These are phyloP conservation scores for Penicillium verrucosum DNA, from an alignment of 2,329 filamentous ascomycete genomes.

Conservation along the genomic window DNA sequence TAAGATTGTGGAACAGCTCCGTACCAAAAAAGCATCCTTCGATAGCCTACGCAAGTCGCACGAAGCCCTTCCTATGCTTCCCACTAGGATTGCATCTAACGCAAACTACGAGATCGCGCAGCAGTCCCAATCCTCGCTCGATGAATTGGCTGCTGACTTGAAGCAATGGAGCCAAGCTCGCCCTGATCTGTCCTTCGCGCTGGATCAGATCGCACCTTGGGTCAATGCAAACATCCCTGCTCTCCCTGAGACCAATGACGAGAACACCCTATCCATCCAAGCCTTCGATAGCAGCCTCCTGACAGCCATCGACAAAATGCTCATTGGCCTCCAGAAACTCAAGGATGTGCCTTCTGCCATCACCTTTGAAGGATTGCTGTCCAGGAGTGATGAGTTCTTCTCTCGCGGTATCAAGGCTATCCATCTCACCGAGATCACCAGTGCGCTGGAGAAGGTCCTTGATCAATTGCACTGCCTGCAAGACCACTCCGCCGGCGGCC, in stretches of 20 bases:
- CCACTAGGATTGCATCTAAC: constrained; percentile 46
- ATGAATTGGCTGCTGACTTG: constrained; percentile 42
- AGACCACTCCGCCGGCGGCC: constrained; percentile 40
- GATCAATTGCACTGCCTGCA: constrained; percentile 46
- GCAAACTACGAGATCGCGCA: constrained; percentile 29
- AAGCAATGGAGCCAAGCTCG: constrained; percentile 44
- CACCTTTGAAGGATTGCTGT: constrained; percentile 63
- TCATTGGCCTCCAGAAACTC: constrained; percentile 73
- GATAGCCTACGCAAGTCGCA: constrained; percentile 44
- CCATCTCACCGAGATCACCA: constrained; percentile 56
- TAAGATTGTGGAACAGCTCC: constrained; percentile 46
- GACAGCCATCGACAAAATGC: constrained; percentile 67
- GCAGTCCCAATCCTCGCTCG: constrained; percentile 29
- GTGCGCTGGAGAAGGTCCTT: constrained; percentile 45
- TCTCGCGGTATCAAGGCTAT: constrained; percentile 57
- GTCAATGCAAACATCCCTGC: constrained; percentile 38
- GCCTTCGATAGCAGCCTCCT: constrained; percentile 59
- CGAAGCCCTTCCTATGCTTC: constrained; percentile 48
- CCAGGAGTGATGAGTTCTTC: constrained; percentile 54
- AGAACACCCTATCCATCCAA: constrained; percentile 32
- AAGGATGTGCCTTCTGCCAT: constrained; percentile 55
- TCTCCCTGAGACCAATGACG: constrained; percentile 11
- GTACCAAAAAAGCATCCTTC: constrained; percentile 52
- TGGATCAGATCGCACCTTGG: constrained; percentile 67
- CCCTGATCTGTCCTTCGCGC: constrained; percentile 61